Evolutionary conservation across 176 grass and related monocot genomes (phyloP).

Genomic region (Secale cereale): DNA sequence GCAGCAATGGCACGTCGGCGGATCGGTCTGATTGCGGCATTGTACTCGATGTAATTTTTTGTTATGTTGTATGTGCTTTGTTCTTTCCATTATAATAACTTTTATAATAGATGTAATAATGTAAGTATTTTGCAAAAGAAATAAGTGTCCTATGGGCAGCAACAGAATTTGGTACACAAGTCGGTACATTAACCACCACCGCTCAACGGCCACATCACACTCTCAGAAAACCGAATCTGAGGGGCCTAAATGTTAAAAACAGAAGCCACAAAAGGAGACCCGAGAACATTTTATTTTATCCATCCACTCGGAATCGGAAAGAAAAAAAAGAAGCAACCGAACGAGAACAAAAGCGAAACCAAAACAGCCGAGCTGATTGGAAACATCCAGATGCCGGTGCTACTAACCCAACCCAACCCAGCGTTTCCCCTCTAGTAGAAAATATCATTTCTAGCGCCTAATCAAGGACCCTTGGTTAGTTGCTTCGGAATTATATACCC

Average conservation of each 20-base stretch:
- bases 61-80: too few relatives aligned
- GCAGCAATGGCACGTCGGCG: too few relatives aligned
- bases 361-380: constrained; percentile 28
- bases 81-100: too few relatives aligned
- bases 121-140: background rate
- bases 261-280: background rate
- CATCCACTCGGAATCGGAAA: background rate
- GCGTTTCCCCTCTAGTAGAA: background rate
- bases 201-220: background rate
- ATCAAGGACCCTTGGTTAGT: background rate
- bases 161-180: background rate
- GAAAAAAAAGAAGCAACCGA: background rate
- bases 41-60: too few relatives aligned
- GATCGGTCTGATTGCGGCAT: too few relatives aligned
- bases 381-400: constrained; percentile 30
- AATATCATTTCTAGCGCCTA: constrained; percentile 5
- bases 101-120: too few relatives aligned
- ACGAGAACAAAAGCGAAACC: constrained; percentile 27
- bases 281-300: background rate
- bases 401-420: constrained; percentile 21
- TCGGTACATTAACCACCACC: background rate
- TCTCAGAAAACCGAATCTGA: background rate
- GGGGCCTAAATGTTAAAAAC: background rate
- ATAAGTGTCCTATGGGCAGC: background rate
- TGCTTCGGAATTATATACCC: constrained; percentile 23